Evolutionary conservation across 495 filamentous ascomycete genomes (phyloP), one percentile per base, ranked within the genome.

Genomic region (Staphylotrichum tortipilum): DNA sequence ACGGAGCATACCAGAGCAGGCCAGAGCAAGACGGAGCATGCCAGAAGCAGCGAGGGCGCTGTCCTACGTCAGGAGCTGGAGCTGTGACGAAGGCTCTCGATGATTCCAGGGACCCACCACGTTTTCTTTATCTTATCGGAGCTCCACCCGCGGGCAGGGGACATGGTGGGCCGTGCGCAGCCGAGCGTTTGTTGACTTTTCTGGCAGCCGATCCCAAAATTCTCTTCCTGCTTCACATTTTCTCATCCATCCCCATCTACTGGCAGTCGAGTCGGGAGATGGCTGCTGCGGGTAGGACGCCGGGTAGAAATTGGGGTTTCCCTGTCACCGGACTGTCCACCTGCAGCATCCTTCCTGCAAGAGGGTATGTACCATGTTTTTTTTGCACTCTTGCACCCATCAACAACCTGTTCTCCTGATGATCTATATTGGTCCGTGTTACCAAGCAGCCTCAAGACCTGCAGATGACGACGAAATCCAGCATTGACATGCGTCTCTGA

Each of bases 361-460:
- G 76, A 81, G 94, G 60, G 77, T 83, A 73, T 86, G 88, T 85
- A 90, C 81, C 53, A 64, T 36, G 1, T 33, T 35, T 42, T 70
- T 29, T 56, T 42, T 47, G 24, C 36, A 22, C 52, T 43, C 17
- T 38, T 26, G 34, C 44, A 15, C 24, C n/a, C 40, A 28, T 19
- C 17, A 10, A 23, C 37, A 9, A 34, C 47, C 52, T 30, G 28
- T 34, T 33, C 14, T 24, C 46, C 79, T 95, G 89, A 95, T 94
- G 88, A 94, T 79, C 78, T 58, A 78, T 69, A 83, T 94, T 94
- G 88, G 90, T 95, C 91, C 90, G 89, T 95, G 89, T 95, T 95
- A 78, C 90, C 82, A 84, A 95, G 86, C 84, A 83, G 89, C 83
- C 78, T 88, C 88, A 94, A 94, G 88, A 92, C 85, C 84, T 85